Evolutionary conservation across 2,329 filamentous ascomycete species (phyloP).

Genomic region (Lachnellula suecica): DNA sequence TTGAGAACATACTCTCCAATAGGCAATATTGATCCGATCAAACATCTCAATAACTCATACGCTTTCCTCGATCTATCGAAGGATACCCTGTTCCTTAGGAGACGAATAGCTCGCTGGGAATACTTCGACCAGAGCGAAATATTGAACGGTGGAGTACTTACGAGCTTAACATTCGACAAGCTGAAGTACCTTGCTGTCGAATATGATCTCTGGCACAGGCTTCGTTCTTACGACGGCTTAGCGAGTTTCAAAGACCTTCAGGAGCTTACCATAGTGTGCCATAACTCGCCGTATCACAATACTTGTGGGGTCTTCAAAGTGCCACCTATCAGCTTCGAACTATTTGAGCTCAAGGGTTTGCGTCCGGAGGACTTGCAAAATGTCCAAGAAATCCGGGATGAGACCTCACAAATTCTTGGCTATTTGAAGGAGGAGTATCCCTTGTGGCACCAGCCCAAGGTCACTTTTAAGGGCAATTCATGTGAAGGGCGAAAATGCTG

Average conservation of each 20-base stretch:
- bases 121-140: neutral
- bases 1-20: neutral
- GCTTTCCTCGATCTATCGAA: neutral
- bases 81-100: neutral
- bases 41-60: neutral
- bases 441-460: neutral
- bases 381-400: neutral
- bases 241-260: neutral
- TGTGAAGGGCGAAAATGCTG: neutral
- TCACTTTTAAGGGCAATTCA: neutral
- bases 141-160: neutral
- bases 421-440: neutral
- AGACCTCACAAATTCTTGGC: neutral
- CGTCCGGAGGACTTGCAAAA: too few species aligned
- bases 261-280: neutral
- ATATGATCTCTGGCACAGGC: neutral
- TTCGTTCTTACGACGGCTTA: neutral
- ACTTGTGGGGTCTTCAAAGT: neutral
- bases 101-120: accelerated
- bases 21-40: neutral
- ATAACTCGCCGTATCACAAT: neutral
- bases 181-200: neutral
- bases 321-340: neutral
- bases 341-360: neutral
- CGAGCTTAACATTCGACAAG: neutral